Conservation (phyloP, 768 basidiomycete genomes). For the Tylopilus vinaceipallidus region DNA sequence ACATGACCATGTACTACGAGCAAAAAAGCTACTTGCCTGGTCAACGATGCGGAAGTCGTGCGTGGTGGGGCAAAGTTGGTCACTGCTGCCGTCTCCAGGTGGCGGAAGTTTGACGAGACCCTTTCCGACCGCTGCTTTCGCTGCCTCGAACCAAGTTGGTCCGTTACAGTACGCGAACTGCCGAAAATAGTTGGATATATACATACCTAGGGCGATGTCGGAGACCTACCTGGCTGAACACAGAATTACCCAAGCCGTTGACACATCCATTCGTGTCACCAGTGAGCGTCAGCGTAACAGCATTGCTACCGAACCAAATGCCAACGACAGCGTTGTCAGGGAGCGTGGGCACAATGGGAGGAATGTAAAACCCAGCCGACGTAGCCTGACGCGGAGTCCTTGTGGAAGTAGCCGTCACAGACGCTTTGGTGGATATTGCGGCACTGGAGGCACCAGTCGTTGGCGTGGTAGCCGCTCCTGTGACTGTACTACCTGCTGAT, state of each 20-base stretch:
- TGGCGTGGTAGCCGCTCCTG: background rate
- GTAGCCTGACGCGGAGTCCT: slow-evolving; percentile 11
- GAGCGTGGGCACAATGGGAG: slow-evolving; percentile 23
- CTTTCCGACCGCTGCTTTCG: slow-evolving; percentile 16
- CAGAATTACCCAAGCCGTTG: slow-evolving; percentile 21
- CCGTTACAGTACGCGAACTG: slow-evolving; percentile 30
- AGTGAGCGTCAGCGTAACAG: slow-evolving; percentile 20
- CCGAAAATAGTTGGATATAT: background rate
- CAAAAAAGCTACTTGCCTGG: slow-evolving; percentile 9
- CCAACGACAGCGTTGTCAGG: slow-evolving; percentile 25
- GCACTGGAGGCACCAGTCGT: background rate
- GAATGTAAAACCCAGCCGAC: slow-evolving; percentile 20
- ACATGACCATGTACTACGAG: background rate
- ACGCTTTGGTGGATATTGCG: background rate
- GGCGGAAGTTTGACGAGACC: slow-evolving; percentile 20
- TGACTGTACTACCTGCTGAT: background rate
- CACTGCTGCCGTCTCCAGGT: slow-evolving; percentile 19
- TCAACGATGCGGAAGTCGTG: slow-evolving; percentile 29
- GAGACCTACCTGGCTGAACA: slow-evolving; percentile 24
- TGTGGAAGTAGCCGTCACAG: background rate
- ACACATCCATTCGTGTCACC: slow-evolving; percentile 22
- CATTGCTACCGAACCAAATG: slow-evolving; percentile 31
- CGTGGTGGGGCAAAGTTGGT: slow-evolving; percentile 26
- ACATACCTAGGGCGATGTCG: background rate
- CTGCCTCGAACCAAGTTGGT: slow-evolving; percentile 23